Percentiles rank a stretch among this genome's conserved stretches.
These are phyloP conservation scores for Talaromyces thailandensis DNA, from an alignment of 495 filamentous ascomycete genomes.

Conservation along the genomic window DNA sequence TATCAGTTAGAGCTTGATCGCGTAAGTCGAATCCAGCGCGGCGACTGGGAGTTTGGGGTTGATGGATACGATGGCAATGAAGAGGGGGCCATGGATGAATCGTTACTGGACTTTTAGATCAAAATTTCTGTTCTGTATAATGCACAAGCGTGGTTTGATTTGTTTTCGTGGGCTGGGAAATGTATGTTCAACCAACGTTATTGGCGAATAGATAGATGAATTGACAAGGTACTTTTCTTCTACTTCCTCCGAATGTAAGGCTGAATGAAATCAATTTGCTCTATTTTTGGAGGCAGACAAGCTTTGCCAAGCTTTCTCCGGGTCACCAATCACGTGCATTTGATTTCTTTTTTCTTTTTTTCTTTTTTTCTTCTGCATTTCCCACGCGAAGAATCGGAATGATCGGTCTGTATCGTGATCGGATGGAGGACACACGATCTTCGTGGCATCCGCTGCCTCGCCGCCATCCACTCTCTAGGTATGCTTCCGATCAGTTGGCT, in stretches of 20 bases:
- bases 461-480: neutral
- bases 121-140: neutral
- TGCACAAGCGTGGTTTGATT: neutral
- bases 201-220: neutral
- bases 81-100: slow-evolving; percentile 8
- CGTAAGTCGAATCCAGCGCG: slow-evolving; percentile 50
- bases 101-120: neutral
- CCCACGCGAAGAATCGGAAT: neutral
- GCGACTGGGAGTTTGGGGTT: slow-evolving; percentile 51
- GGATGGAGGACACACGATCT: no score
- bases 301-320: neutral
- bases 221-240: neutral
- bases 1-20: slow-evolving; percentile 85
- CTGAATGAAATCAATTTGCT: neutral
- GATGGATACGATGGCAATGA: slow-evolving; percentile 23
- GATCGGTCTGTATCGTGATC: no score
- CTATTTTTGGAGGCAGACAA: neutral
- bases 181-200: neutral
- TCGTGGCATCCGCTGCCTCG: neutral
- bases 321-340: neutral
- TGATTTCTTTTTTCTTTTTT: neutral
- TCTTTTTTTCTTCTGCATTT: neutral
- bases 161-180: neutral
- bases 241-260: no score
- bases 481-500: no score